phyloP scores from a whole-genome alignment of 2,329 filamentous ascomycete species.

The Pseudocercospora vitis region DNA sequence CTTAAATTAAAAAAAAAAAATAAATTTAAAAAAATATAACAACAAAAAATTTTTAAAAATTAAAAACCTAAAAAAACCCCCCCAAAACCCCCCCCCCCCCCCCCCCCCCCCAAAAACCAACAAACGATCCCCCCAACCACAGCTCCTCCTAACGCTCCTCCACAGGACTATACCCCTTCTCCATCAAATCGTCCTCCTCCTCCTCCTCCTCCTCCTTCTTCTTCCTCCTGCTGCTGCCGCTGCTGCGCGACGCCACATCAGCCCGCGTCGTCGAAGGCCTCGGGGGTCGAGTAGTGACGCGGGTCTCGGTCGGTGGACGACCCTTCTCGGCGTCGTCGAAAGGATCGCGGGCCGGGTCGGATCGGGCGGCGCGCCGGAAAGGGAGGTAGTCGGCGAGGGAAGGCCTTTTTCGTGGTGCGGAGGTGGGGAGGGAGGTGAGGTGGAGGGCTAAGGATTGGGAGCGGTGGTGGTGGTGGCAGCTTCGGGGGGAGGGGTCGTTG shows the following conservation, averaged over 20 bases:
- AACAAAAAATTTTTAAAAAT: no score
- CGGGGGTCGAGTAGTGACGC: background rate
- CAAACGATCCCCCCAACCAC: background rate
- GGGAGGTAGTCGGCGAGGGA: background rate
- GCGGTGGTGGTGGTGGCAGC: background rate
- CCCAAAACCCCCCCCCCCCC: background rate
- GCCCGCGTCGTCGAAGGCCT: background rate
- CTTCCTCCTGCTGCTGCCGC: background rate
- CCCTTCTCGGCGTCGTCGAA: no score
- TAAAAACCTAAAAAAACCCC: no score
- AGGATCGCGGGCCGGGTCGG: no score
- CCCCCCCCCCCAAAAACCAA: background rate
- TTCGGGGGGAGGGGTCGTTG: no score
- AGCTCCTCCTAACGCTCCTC: background rate
- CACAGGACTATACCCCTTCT: constrained; percentile 64
- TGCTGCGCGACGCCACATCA: no score
- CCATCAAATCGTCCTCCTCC: constrained; percentile 71
- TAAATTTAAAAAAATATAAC: no score
- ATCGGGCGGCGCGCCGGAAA: no score
- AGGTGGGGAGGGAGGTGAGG: background rate
- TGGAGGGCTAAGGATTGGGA: background rate
- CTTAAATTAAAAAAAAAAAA: no score
- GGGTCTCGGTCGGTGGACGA: background rate
- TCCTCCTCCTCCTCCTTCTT: constrained; percentile 42
- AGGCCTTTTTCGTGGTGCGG: background rate